Base-by-base conservation (phyloP, 768 basidiomycete genomes). In the Dioszegia crocea region DNA sequence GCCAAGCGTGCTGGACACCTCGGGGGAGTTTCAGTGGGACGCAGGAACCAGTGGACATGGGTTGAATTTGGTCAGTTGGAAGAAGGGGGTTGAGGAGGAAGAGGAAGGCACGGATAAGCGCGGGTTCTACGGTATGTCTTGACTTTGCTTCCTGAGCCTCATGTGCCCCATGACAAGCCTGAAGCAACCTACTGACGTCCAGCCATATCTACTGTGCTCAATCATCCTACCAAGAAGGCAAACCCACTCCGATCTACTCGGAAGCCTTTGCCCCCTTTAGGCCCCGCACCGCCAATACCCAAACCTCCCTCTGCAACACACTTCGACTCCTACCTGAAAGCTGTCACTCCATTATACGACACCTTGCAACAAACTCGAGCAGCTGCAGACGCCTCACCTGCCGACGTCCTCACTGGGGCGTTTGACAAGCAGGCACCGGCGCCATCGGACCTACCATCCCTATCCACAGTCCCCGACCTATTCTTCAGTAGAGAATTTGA, bases 201-300 rank as follows among this genome's bases (percentile, higher is more conserved):
- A 96, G 93, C 91, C 38, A 92, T 96, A 63, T 93, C 92, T 9
- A 92, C 89, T 17, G 89, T 96, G 26, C 83, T 96, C 51, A 92
- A 92, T 68, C 91, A 88, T 68, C 93, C 93, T 0, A 86, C 87
- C 70, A 88, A 86, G 77, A 83, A 81, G 33, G 86, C 88, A 47
- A 86, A 88, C 6, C 91, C 93, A 12, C 88, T 93, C 29, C 89
- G 94, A 73, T 85, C 91, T 0, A 67, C 76, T 29, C 89, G 93
- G 65, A 88, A 91, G 0, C 77, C 85, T 0, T 79, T 97, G 39
- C 76, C 71, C 63, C 74, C 68, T 17, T 87, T 89, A 1, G 76
- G 86, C 31, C 82, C 83, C 2, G 84, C 86, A 6, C 86, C 71
- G 1, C 36, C 60, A 2, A 55, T 75, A 2, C 76, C 69, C 2